A percentile compares a stretch with the other conserved stretches of the same genome.
Conservation (phyloP, 108 stramenopile genomes). For the Aurantiochytrium sp. region DNA sequence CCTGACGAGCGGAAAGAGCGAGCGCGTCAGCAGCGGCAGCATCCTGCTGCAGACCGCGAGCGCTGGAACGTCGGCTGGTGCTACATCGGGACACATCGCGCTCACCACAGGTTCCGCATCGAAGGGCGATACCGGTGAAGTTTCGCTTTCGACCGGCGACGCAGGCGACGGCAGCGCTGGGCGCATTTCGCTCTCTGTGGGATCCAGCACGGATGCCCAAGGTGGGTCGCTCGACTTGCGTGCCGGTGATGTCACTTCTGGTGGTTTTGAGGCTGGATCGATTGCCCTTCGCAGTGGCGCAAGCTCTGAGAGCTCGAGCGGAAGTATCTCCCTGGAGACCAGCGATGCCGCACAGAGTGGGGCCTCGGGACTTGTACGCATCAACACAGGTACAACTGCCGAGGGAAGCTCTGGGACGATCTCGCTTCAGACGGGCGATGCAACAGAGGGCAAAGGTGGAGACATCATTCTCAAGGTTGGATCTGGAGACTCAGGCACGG, state of each 20-base stretch:
- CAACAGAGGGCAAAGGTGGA: conserved; percentile 10
- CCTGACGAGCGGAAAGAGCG: background rate
- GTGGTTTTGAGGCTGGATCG: background rate
- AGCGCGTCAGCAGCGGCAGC: background rate
- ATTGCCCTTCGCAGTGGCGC: background rate
- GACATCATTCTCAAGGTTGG: conserved; percentile 36
- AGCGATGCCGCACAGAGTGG: background rate
- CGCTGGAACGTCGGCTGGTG: background rate
- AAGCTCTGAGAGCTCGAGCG: background rate
- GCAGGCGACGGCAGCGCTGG: background rate
- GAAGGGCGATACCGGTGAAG: background rate
- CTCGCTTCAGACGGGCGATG: conserved; percentile 23
- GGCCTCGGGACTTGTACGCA: background rate
- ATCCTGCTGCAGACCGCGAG: background rate
- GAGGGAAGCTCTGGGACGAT: background rate
- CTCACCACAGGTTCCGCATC: background rate
- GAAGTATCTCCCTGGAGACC: background rate
- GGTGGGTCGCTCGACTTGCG: background rate
- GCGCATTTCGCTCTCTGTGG: background rate
- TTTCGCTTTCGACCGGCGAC: background rate
- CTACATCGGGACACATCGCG: background rate
- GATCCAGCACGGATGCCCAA: background rate
- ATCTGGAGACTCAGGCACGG: conserved; percentile 22
- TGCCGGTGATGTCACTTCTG: background rate
- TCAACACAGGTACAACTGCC: background rate